Conservation (phyloP, 2,329 filamentous ascomycete species). For the Phaeomoniella chlamydospora region DNA sequence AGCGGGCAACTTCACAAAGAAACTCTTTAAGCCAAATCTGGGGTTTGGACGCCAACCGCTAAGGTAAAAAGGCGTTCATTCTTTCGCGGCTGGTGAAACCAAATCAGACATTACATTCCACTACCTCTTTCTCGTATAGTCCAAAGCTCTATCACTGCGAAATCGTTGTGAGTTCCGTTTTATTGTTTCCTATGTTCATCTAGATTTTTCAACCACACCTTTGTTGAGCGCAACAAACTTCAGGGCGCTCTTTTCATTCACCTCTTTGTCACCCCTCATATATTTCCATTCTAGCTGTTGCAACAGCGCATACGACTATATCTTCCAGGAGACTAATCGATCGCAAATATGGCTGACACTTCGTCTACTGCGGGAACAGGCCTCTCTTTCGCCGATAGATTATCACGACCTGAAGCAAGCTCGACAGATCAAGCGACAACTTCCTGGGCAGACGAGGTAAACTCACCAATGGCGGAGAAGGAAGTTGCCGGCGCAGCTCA, state of each 20-base stretch:
- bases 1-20: conserved; percentile 30
- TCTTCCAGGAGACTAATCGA: background rate
- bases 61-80: background rate
- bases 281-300: background rate
- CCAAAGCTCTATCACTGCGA: background rate
- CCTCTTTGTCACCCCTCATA: background rate
- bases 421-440: conserved; percentile 10
- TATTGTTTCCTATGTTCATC: background rate
- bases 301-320: background rate
- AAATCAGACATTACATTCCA: background rate
- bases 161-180: background rate
- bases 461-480: conserved; percentile 12
- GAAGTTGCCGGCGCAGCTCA: conserved; percentile 11
- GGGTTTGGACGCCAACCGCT: background rate
- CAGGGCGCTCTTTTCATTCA: background rate
- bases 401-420: conserved; percentile 7
- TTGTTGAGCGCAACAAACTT: background rate
- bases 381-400: conserved; percentile 1
- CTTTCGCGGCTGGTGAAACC: background rate
- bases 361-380: background rate
- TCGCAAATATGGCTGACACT: background rate
- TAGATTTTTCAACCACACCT: background rate
- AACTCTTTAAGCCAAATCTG: conserved; percentile 27
- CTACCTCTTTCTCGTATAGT: background rate
- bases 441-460: conserved; percentile 28